These are phyloP conservation scores for Trichomonas gallinae DNA, from an alignment of 208 protist genomes.

Conservation along the genomic window DNA sequence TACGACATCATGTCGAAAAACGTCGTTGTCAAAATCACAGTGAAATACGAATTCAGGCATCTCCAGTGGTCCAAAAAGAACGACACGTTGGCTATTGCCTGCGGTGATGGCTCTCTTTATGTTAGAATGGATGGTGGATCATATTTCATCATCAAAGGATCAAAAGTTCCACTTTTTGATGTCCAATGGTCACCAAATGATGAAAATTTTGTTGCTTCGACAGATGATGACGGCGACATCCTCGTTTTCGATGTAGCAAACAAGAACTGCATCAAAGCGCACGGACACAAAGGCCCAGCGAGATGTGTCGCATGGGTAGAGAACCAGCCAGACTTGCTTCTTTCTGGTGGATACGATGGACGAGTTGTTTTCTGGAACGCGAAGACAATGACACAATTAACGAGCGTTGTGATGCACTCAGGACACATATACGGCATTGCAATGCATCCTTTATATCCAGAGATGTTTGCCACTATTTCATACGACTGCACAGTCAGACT, in stretches of 20 bases:
- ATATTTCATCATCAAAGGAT: background rate
- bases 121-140: slow-evolving; percentile 16
- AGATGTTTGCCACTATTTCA: background rate
- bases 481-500: background rate
- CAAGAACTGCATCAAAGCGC: background rate
- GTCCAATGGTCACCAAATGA: background rate
- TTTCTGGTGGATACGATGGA: background rate
- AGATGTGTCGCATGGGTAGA: background rate
- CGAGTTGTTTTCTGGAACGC: background rate
- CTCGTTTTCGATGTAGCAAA: background rate
- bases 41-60: background rate
- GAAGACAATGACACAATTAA: background rate
- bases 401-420: background rate
- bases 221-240: background rate
- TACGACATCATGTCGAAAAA: background rate
- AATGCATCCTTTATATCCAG: background rate
- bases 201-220: background rate
- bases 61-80: background rate
- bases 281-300: background rate
- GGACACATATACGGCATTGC: background rate
- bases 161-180: background rate
- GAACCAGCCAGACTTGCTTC: background rate
- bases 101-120: background rate
- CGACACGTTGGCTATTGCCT: background rate
- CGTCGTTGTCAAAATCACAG: background rate